Conservation (phyloP, 2,329 filamentous ascomycete species). For the Rhytidhysteron rufulum region DNA sequence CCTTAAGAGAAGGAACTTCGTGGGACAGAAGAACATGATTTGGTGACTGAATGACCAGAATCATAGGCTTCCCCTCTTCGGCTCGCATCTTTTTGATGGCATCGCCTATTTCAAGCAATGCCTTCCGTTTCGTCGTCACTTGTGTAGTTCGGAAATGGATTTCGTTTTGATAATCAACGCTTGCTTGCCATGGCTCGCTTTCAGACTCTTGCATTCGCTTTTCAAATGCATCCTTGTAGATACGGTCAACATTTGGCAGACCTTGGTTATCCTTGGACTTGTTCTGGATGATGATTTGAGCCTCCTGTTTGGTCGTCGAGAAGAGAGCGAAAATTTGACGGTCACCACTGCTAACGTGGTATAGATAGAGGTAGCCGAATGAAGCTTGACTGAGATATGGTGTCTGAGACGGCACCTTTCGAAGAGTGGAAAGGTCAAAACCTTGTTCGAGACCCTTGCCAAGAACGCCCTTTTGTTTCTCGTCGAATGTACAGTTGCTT, state of each 20-base stretch:
- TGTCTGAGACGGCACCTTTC: slow-evolving; percentile 61
- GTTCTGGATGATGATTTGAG: slow-evolving; percentile 84
- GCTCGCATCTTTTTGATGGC: slow-evolving; percentile 84
- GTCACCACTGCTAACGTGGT: slow-evolving; percentile 87
- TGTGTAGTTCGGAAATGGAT: slow-evolving; percentile 82
- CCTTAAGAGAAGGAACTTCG: slow-evolving; percentile 77
- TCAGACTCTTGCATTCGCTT: slow-evolving; percentile 63
- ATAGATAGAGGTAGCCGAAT: slow-evolving; percentile 84
- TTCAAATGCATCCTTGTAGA: slow-evolving; percentile 74
- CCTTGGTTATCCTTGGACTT: slow-evolving; percentile 76
- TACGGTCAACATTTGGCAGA: slow-evolving; percentile 82
- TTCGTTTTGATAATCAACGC: slow-evolving; percentile 82
- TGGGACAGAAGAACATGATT: slow-evolving; percentile 77
- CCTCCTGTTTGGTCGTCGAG: slow-evolving; percentile 74
- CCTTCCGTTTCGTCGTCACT: slow-evolving; percentile 85
- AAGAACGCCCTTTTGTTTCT: slow-evolving; percentile 82
- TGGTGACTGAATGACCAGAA: slow-evolving; percentile 88
- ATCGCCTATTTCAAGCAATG: slow-evolving; percentile 82
- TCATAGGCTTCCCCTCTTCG: slow-evolving; percentile 73
- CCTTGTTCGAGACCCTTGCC: slow-evolving; percentile 91
- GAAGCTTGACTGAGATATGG: slow-evolving; percentile 73
- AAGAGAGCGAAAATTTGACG: slow-evolving; percentile 92
- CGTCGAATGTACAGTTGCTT: slow-evolving; percentile 89
- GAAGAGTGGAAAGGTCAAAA: slow-evolving; percentile 78
- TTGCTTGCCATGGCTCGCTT: slow-evolving; percentile 70